A percentile compares a stretch with the other conserved stretches of the same genome.
Evolutionary conservation across 148 eudicot species (phyloP).

Genomic region (Rhododendron ferrugineum): DNA sequence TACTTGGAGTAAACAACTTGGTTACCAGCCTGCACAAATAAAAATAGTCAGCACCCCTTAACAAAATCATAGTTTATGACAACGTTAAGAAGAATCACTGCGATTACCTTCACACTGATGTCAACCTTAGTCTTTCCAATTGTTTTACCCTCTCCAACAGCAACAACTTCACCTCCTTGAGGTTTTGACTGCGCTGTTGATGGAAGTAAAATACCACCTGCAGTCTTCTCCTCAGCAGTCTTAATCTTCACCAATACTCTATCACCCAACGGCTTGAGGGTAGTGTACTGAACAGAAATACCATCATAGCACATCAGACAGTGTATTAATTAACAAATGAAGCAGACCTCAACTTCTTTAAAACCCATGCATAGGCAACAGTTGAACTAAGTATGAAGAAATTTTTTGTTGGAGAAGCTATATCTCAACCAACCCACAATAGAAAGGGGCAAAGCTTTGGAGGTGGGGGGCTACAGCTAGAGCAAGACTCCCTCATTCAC

Average conservation of each 20-base stretch:
- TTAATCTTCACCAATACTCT: constrained; percentile 72
- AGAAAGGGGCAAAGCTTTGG: background rate
- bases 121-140: constrained; percentile 65
- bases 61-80: background rate
- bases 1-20: constrained; percentile 81
- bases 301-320: background rate
- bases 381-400: background rate
- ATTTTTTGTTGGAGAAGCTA: background rate
- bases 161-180: constrained; percentile 84
- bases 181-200: constrained; percentile 66
- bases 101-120: constrained; percentile 49
- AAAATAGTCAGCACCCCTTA: background rate
- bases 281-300: constrained; percentile 45
- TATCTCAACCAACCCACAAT: background rate
- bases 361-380: background rate
- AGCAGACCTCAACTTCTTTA: background rate
- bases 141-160: constrained; percentile 77
- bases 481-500: background rate
- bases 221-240: constrained; percentile 61
- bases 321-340: background rate
- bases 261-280: constrained; percentile 78
- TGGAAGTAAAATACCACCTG: constrained; percentile 83
- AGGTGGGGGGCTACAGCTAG: background rate
- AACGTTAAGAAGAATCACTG: background rate
- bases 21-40: constrained; percentile 49